Base-by-base conservation (phyloP, 441 rosid genomes). In the Macaranga tanarius region DNA sequence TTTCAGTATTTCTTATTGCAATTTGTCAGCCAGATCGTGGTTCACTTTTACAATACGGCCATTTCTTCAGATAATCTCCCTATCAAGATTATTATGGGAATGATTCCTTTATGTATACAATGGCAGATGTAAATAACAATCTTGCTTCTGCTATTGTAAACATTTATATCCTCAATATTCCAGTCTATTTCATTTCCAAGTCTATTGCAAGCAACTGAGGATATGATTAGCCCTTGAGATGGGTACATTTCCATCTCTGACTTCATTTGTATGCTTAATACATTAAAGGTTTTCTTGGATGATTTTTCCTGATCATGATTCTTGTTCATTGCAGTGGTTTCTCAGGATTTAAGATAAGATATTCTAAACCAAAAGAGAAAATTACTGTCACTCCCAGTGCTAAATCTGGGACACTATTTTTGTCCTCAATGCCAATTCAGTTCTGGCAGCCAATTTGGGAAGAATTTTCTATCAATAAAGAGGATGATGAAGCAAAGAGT, bases 61-160 rank as follows among this genome's bases (percentile, higher is more conserved):
- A 72, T 73, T 68, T 89, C 26, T 84, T 94, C 25, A 77, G 99
- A 79, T 94, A 94, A 79, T 89, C 99, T 7, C 99, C 97, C 65
- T 77, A 81, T 60, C 86, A 79, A 67, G 89, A 84, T 77, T 88
- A 84, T 80, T 86, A 79, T 0, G 97, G 97, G 69, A 88, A 84
- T 17, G 99, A 94, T 75, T 80, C 89, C 3, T 89, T 92, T 77
- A 50, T 56, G 26, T 92, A 94, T 50, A 86, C 88, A 28, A 86
- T 92, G 67, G 77, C 84, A n/a, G 97, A 90, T 78, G 78, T 84
- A 17, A 89, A 94, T 47, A 85, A 87, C 11, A 89, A 90, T 79
- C 83, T 85, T 54, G 95, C 88, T 62, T 73, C 88, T 54, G 90
- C 92, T 65, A 65, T 78, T 4, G 95, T 88, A 50, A 80, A 81